phyloP scores from a whole-genome alignment of 2,329 filamentous ascomycete species.

The Diplodia sapinea region DNA sequence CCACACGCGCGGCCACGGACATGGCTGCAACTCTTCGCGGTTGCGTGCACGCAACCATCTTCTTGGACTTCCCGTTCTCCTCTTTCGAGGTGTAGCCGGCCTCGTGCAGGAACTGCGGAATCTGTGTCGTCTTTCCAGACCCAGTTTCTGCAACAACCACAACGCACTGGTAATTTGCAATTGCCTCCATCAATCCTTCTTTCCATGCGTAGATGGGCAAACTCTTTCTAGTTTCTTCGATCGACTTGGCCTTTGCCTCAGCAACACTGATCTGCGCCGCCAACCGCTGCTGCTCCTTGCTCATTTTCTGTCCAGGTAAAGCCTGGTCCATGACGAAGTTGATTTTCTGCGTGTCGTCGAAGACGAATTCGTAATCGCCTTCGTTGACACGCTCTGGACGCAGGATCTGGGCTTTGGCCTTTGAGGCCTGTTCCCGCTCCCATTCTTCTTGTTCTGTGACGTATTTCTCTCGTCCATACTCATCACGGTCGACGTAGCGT shows the following conservation, averaged over 20 bases:
- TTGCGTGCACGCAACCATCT: conserved; percentile 92
- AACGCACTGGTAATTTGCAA: conserved; percentile 84
- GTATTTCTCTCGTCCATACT: conserved; percentile 85
- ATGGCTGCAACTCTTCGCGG: conserved; percentile 95
- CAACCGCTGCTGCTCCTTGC: conserved; percentile 77
- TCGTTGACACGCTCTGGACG: conserved; percentile 76
- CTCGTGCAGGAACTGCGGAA: conserved; percentile 92
- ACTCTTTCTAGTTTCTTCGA: conserved; percentile 89
- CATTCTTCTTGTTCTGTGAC: conserved; percentile 95
- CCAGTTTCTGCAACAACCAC: conserved; percentile 96
- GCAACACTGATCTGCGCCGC: conserved; percentile 85
- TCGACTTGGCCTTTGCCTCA: conserved; percentile 84
- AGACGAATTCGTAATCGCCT: conserved; percentile 87
- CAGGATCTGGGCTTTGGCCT: conserved; percentile 85
- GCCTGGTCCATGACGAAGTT: conserved; percentile 80
- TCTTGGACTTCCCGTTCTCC: conserved; percentile 64
- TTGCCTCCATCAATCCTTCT: conserved; percentile 82
- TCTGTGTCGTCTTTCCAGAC: conserved; percentile 92
- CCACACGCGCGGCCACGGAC: conserved; percentile 95
- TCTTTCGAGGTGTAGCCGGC: conserved; percentile 73
- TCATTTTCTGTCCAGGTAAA: conserved; percentile 75
- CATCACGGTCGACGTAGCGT: conserved; percentile 84
- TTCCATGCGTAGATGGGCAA: conserved; percentile 89
- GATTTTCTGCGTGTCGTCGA: conserved; percentile 88
- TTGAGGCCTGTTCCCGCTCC: conserved; percentile 87